phyloP scores from a whole-genome alignment of 768 basidiomycete genomes.

The Paxillus ammoniavirescens region DNA sequence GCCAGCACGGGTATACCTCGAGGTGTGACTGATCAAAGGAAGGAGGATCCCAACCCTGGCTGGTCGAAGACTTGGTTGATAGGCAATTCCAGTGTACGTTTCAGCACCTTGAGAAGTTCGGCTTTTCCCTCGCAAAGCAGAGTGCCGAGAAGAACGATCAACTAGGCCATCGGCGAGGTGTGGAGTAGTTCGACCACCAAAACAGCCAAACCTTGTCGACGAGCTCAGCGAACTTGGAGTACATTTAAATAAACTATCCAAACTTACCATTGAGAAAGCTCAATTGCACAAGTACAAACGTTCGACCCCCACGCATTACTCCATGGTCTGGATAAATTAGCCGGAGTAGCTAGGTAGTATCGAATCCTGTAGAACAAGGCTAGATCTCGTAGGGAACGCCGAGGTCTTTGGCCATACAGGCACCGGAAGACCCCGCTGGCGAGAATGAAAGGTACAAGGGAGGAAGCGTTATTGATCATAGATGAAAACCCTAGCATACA shows the following conservation, averaged over 20 bases:
- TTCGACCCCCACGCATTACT: slow-evolving; percentile 6
- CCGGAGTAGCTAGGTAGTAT: slow-evolving; percentile 8
- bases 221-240: slow-evolving; percentile 30
- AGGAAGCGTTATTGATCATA: slow-evolving; percentile 17
- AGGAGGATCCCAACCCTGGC: slow-evolving; percentile 30
- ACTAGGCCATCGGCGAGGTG: slow-evolving; percentile 4
- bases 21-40: slow-evolving; percentile 34
- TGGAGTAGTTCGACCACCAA: slow-evolving; percentile 27
- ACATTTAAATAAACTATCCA: slow-evolving; percentile 24
- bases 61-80: slow-evolving; percentile 8
- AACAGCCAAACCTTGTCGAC: slow-evolving; percentile 24
- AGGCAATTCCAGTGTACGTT: slow-evolving; percentile 24
- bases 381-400: slow-evolving; percentile 11
- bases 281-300: slow-evolving; percentile 9
- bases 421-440: slow-evolving; percentile 17
- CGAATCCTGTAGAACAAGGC: slow-evolving; percentile 4
- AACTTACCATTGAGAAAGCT: slow-evolving; percentile 15
- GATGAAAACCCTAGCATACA: slow-evolving; percentile 18
- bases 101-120: slow-evolving; percentile 1
- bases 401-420: slow-evolving; percentile 12
- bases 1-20: slow-evolving; percentile 33
- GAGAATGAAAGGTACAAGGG: slow-evolving; percentile 19
- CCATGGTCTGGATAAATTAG: slow-evolving; percentile 7
- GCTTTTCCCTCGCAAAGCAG: slow-evolving; percentile 15
- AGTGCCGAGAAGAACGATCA: slow-evolving; percentile 14